These are phyloP conservation scores for Stemphylium lycopersici DNA, from an alignment of 2,329 filamentous ascomycete genomes.

Conservation along the genomic window DNA sequence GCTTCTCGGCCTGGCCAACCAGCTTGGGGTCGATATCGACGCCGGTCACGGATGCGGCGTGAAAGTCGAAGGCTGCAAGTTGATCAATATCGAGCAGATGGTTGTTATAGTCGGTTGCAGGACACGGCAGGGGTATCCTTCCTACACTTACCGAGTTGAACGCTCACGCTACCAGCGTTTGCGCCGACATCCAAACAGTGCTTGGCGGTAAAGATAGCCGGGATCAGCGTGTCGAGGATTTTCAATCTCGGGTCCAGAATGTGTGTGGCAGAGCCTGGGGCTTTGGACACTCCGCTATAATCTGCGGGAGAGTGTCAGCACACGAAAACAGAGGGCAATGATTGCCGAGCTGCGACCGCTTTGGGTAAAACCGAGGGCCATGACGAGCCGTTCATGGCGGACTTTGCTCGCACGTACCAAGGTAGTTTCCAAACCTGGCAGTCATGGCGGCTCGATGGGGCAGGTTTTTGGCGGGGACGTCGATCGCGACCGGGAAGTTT, in stretches of 20 bases:
- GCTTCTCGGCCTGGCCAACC: constrained; percentile 44
- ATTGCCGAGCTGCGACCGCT: constrained; percentile 26
- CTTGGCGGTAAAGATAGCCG: constrained; percentile 44
- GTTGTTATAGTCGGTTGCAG: constrained; percentile 40
- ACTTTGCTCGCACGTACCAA: constrained; percentile 21
- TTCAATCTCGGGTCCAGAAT: constrained; percentile 47
- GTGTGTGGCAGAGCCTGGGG: constrained; percentile 45
- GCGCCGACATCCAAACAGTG: constrained; percentile 49
- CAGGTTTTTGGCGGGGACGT: constrained; percentile 21
- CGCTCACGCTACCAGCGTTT: constrained; percentile 47
- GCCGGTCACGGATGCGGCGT: constrained; percentile 46
- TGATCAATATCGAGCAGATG: constrained; percentile 37
- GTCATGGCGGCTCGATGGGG: constrained; percentile 29
- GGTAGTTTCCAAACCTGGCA: constrained; percentile 45
- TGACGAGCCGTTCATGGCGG: constrained; percentile 15
- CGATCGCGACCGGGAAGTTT: constrained; percentile 30
- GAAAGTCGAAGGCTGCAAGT: constrained; percentile 46
- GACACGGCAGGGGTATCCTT: constrained; percentile 28
- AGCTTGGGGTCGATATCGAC: constrained; percentile 49
- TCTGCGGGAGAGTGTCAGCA: constrained; percentile 35
- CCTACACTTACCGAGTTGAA: constrained; percentile 46
- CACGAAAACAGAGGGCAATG: constrained; percentile 9
- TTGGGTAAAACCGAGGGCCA: constrained; percentile 13
- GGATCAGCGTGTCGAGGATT: constrained; percentile 40
- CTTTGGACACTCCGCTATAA: constrained; percentile 47